Percentiles rank a stretch among this genome's conserved stretches.
These are phyloP conservation scores for Pseudoneurospora amorphoporcata DNA, from an alignment of 495 filamentous ascomycete genomes.

Conservation along the genomic window DNA sequence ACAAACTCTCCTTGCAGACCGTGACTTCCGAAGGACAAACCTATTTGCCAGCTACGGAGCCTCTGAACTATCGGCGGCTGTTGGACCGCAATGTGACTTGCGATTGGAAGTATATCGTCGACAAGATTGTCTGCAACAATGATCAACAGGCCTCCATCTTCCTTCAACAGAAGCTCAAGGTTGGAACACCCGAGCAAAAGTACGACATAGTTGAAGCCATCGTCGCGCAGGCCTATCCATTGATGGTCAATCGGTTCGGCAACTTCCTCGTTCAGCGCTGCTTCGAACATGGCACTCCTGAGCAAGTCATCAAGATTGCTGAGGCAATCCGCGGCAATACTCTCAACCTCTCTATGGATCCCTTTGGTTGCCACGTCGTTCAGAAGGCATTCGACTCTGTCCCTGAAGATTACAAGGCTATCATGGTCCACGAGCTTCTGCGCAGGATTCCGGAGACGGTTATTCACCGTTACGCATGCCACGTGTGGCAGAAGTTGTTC, in stretches of 20 bases:
- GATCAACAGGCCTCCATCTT: constrained; percentile 99
- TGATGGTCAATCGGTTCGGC: constrained; percentile 97
- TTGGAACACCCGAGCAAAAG: constrained; percentile 90
- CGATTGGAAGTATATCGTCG: constrained; percentile 99
- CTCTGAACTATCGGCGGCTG: constrained; percentile 92
- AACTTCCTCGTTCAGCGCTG: constrained; percentile 98
- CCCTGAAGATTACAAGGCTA: constrained; percentile 92
- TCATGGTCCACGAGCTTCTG: constrained; percentile 95
- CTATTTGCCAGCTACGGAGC: constrained; percentile 73
- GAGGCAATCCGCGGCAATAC: constrained; percentile 93
- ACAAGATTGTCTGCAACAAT: constrained; percentile 98
- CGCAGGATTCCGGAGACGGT: constrained; percentile 96
- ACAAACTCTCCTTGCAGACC: constrained; percentile 20
- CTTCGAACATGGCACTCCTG: constrained; percentile 93
- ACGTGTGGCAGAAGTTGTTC: constrained; percentile 99
- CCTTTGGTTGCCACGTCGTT: constrained; percentile 95
- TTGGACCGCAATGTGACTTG: constrained; percentile 94
- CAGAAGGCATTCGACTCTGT: constrained; percentile 98
- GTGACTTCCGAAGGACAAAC: constrained; percentile 52
- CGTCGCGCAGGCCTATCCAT: constrained; percentile 84
- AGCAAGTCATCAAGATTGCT: constrained; percentile 91
- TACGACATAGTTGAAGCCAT: constrained; percentile 95
- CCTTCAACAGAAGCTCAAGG: constrained; percentile 96
- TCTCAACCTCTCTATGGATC: constrained; percentile 90
- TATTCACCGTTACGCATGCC: constrained; percentile 94